Percentiles rank a stretch among this genome's conserved stretches.
Conservation (phyloP, 495 filamentous ascomycete species). For the Terfezia boudieri region DNA sequence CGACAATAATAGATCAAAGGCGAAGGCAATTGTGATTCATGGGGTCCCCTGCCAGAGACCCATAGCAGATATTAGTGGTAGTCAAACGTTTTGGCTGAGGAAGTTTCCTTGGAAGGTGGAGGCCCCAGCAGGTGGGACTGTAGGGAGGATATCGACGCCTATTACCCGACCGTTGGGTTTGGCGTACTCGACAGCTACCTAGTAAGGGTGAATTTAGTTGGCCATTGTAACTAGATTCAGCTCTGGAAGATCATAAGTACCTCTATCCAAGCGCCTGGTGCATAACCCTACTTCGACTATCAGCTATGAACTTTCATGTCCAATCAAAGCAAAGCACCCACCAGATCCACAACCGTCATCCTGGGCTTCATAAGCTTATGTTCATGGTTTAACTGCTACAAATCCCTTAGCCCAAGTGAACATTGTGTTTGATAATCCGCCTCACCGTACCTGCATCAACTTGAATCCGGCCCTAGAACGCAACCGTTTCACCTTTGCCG, state of each 20-base stretch:
- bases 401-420: background rate
- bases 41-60: too few relatives aligned
- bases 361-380: conserved; percentile 53
- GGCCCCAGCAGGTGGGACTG: conserved; percentile 68
- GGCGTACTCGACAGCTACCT: conserved; percentile 68
- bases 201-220: background rate
- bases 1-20: too few relatives aligned
- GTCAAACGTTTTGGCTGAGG: conserved; percentile 41
- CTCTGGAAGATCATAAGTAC: conserved; percentile 20
- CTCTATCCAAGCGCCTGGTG: conserved; percentile 87
- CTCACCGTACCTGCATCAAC: conserved; percentile 38
- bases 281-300: conserved; percentile 44
- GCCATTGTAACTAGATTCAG: background rate
- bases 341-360: conserved; percentile 75
- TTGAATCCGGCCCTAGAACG: conserved; percentile 89
- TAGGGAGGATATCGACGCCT: conserved; percentile 83
- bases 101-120: conserved; percentile 92
- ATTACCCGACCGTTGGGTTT: conserved; percentile 55
- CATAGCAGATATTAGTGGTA: too few relatives aligned
- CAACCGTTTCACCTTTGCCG: conserved; percentile 49
- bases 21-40: too few relatives aligned
- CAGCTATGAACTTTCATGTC: too few relatives aligned
- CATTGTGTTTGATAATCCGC: background rate
- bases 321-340: conserved; percentile 15
- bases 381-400: conserved; percentile 37